Base-by-base conservation (phyloP, 1,284 basidiomycete genomes). In the Cerrena zonata region DNA sequence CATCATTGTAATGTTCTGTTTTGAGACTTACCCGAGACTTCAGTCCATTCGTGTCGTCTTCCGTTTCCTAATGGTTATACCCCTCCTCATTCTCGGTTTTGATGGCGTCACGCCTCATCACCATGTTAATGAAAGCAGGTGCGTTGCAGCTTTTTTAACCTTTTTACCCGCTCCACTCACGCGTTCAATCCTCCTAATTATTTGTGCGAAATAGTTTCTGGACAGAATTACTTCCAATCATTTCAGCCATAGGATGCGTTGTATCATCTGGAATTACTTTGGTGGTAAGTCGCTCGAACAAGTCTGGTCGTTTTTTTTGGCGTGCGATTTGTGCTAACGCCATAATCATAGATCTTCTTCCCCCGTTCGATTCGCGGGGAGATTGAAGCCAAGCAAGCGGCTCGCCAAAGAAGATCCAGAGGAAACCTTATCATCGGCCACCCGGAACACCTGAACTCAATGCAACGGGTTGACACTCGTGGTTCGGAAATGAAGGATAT, bases 221-320 rank as follows among this genome's bases (percentile, higher is more conserved):
- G 63, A 66, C 68, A 77, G 87, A 89, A 61, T 62, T 86, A 26
- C 68, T 88, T 23, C 70, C 74, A 2, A 78, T 83, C 52, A 22
- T 84, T 24, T 69, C 79, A 3, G 82, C 67, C 0, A 69, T 89
- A 42, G 85, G 86, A 2, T 76, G 75, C 49, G 61, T 73, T 21
- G 70, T 87, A 34, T 89, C 86, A 0, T 88, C 85, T 0, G 83
- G 73, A 2, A 75, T 89, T 50, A 90, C 88, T 0, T 74, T 90
- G 25, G 74, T 87, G 38, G 86, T 88, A 65, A 51, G 82, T 73
- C 30, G 21, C 34, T 22, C 30, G 11, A 13, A 12, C 36, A 30
- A n/a, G 19, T 25, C 41, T 3, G 4, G 25, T 7, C 41, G 25
- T 43, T 27, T 5, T 26, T 26, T n/a, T 27, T 13, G 12, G 3